These are phyloP conservation scores for Cercospora sp. DNA, from an alignment of 2,329 filamentous ascomycete species.

Conservation along the genomic window DNA sequence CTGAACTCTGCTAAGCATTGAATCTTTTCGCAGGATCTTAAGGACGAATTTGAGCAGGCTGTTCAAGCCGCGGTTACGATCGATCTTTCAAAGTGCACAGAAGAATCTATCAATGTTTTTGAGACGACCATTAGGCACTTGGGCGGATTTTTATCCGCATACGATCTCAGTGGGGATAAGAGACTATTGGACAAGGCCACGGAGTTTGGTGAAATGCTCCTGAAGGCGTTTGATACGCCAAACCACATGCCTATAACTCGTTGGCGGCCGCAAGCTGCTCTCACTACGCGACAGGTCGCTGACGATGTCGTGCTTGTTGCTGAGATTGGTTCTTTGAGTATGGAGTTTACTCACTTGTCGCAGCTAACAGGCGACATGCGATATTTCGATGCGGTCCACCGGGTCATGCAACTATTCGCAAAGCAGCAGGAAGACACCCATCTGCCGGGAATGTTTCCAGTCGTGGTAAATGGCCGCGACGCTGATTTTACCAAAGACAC, in stretches of 20 bases:
- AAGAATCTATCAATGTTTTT: slow-evolving; percentile 50
- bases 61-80: slow-evolving; percentile 47
- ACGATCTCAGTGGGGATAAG: slow-evolving; percentile 41
- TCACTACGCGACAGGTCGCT: slow-evolving; percentile 44
- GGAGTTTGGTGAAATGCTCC: slow-evolving; percentile 47
- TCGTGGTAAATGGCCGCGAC: slow-evolving; percentile 45
- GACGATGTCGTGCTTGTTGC: slow-evolving; percentile 47
- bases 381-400: slow-evolving; percentile 50
- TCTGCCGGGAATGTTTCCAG: slow-evolving; percentile 52
- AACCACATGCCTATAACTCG: slow-evolving; percentile 50
- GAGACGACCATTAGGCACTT: slow-evolving; percentile 52
- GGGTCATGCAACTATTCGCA: slow-evolving; percentile 47
- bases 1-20: slow-evolving; percentile 48
- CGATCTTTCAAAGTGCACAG: slow-evolving; percentile 44
- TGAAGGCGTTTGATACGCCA: slow-evolving; percentile 52
- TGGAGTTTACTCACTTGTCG: slow-evolving; percentile 53
- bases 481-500: slow-evolving; percentile 46
- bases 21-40: slow-evolving; percentile 41
- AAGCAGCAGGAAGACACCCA: slow-evolving; percentile 46
- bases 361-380: slow-evolving; percentile 49
- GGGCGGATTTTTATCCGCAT: slow-evolving; percentile 41
- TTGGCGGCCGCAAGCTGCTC: slow-evolving; percentile 46
- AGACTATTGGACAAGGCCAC: slow-evolving; percentile 40
- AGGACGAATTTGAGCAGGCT: slow-evolving; percentile 51
- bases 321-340: slow-evolving; percentile 50